These are phyloP conservation scores for Trichoderma lentiforme DNA, from an alignment of 2,329 filamentous ascomycete species.

Conservation along the genomic window DNA sequence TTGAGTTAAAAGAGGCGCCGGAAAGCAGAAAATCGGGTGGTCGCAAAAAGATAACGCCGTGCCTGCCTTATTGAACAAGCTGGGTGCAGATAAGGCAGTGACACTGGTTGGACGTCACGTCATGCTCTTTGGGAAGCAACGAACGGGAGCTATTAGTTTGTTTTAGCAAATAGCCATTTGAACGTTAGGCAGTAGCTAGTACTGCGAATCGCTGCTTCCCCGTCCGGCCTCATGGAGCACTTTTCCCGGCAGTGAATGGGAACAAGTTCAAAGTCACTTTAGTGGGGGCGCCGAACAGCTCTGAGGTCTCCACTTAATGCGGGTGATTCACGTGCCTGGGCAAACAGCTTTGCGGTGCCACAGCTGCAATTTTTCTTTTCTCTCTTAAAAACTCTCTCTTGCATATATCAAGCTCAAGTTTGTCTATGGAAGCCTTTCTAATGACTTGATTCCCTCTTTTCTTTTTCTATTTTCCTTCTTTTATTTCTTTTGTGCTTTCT, in stretches of 20 bases:
- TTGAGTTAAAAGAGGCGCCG: neutral
- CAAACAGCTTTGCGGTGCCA: slow-evolving; percentile 1
- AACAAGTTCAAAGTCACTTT: neutral
- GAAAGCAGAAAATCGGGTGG: neutral
- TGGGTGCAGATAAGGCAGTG: neutral
- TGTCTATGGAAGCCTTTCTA: neutral
- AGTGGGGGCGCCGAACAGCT: neutral
- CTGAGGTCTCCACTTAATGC: neutral
- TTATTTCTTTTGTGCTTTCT: neutral
- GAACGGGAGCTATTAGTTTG: neutral
- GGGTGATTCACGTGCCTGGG: slow-evolving; percentile 7
- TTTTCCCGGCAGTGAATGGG: neutral
- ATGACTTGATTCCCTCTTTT: neutral
- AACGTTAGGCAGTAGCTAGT: neutral
- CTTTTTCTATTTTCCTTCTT: neutral
- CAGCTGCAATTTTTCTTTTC: slow-evolving; percentile 7
- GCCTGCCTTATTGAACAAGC: neutral
- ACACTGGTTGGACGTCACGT: slow-evolving; percentile 5
- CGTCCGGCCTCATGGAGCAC: neutral
- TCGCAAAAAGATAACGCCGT: slow-evolving; percentile 3
- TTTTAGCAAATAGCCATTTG: neutral
- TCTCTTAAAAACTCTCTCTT: neutral
- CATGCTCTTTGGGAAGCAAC: neutral
- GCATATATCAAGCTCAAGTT: neutral
- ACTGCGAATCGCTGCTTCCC: neutral